These are phyloP conservation scores for Lodderomyces parapsilosis DNA, from an alignment of 1,139 yeast genomes.

Conservation along the genomic window DNA sequence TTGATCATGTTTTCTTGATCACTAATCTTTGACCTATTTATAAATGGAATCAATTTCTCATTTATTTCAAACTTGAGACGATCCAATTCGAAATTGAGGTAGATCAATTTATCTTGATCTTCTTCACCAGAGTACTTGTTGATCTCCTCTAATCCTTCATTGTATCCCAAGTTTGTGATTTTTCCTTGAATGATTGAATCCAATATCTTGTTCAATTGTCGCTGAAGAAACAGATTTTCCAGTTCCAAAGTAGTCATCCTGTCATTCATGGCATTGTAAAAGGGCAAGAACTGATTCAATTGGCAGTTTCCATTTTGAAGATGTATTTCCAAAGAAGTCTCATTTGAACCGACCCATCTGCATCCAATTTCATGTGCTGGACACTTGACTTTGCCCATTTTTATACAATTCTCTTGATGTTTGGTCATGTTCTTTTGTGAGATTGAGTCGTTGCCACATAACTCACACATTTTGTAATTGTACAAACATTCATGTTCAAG, in stretches of 20 bases:
- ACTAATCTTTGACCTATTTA: constrained; percentile 30
- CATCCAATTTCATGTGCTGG: constrained; percentile 46
- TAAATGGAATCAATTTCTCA: constrained; percentile 38
- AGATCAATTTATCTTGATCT: constrained; percentile 32
- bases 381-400: constrained; percentile 32
- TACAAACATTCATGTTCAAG: constrained; percentile 37
- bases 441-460: constrained; percentile 44
- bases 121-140: constrained; percentile 23
- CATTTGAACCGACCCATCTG: constrained; percentile 38
- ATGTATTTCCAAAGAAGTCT: constrained; percentile 41
- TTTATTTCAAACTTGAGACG: constrained; percentile 43
- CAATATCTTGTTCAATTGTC: constrained; percentile 46
- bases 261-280: constrained; percentile 20
- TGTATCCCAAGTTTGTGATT: constrained; percentile 51
- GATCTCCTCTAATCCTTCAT: constrained; percentile 48
- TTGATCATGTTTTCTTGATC: constrained; percentile 40
- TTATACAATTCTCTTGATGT: constrained; percentile 37
- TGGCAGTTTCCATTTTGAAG: constrained; percentile 33
- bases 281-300: constrained; percentile 32
- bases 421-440: constrained; percentile 30
- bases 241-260: constrained; percentile 19
- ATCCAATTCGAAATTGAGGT: constrained; percentile 39
- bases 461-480: constrained; percentile 40
- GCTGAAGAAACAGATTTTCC: constrained; percentile 34
- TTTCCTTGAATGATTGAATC: constrained; percentile 52